Percentiles rank a stretch among this genome's conserved stretches.
Evolutionary conservation across 768 basidiomycete genomes (phyloP).

Genomic region (Mycena olivaceomarginata): DNA sequence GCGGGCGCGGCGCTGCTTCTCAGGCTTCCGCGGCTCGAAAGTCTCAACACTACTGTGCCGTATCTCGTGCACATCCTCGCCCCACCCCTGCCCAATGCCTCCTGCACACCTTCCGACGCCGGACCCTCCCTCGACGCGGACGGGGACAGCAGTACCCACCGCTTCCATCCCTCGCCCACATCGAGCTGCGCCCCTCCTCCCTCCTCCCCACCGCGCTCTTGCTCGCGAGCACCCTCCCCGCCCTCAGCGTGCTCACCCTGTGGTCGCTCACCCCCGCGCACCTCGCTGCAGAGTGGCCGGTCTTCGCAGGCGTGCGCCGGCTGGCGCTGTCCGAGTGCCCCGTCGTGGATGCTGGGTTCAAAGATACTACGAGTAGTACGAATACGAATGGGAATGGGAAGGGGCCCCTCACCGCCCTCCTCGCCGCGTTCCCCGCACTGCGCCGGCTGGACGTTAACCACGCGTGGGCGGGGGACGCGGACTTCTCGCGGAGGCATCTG

Average conservation of each 20-base stretch:
- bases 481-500: conserved; percentile 2
- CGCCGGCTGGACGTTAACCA: conserved; percentile 20
- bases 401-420: neutral
- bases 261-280: conserved; percentile 19
- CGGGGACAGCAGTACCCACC: neutral
- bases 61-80: conserved; percentile 30
- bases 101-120: conserved; percentile 1
- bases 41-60: conserved; percentile 18
- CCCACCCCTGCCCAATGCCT: neutral
- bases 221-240: conserved; percentile 15
- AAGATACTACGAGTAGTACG: too few relatives aligned
- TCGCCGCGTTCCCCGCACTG: conserved; percentile 27
- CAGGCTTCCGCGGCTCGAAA: conserved; percentile 23
- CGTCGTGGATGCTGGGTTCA: neutral
- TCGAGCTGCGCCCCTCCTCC: conserved; percentile 29
- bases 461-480: conserved; percentile 3
- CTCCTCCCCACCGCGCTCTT: conserved; percentile 16
- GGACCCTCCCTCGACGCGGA: neutral
- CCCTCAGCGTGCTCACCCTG: conserved; percentile 23
- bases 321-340: conserved; percentile 14
- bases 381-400: too few relatives aligned
- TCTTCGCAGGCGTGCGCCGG: conserved; percentile 4
- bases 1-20: conserved; percentile 5
- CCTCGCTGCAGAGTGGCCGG: neutral
- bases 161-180: conserved; percentile 28